Percentiles rank a stretch among this genome's conserved stretches.
These are phyloP conservation scores for Mortierella alpina DNA, from an alignment of 192 early-diverging fungal genomes.

Conservation along the genomic window DNA sequence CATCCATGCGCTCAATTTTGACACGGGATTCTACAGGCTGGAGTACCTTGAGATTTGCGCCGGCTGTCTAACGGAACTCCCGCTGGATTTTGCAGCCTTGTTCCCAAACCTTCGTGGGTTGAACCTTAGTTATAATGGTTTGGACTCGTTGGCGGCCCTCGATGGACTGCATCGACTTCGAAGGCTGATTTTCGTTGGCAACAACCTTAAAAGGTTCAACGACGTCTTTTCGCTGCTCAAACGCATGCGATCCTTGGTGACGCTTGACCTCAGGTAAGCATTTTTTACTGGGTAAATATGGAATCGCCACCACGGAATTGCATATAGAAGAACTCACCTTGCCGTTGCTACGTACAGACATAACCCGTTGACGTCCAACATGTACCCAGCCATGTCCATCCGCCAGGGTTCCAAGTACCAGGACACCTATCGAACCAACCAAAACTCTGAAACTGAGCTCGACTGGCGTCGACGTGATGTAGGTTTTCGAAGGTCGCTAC, in stretches of 20 bases:
- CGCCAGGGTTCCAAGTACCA: constrained; percentile 49
- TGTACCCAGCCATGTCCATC: constrained; percentile 55
- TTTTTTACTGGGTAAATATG: neutral
- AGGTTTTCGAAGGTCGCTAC: constrained; percentile 39
- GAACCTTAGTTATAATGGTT: constrained; percentile 56
- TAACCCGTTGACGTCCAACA: constrained; percentile 48
- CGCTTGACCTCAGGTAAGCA: constrained; percentile 32
- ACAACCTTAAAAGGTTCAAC: constrained; percentile 51
- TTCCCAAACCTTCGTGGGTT: constrained; percentile 56
- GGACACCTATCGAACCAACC: constrained; percentile 47
- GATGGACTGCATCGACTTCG: constrained; percentile 49
- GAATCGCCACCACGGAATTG: too few species aligned
- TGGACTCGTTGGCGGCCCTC: constrained; percentile 52
- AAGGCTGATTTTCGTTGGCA: constrained; percentile 57
- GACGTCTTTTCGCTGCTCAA: constrained; percentile 41
- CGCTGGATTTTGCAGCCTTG: constrained; percentile 45
- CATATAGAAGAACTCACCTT: neutral
- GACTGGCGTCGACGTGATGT: constrained; percentile 51
- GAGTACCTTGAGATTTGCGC: constrained; percentile 62
- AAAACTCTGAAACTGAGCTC: constrained; percentile 36
- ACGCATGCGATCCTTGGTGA: constrained; percentile 47
- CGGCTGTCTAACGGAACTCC: constrained; percentile 53
- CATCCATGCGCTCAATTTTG: constrained; percentile 42
- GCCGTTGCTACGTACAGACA: constrained; percentile 2
- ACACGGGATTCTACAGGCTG: constrained; percentile 55